Base-by-base conservation (phyloP, 2,329 filamentous ascomycete genomes). In the Alternaria brassicicola region DNA sequence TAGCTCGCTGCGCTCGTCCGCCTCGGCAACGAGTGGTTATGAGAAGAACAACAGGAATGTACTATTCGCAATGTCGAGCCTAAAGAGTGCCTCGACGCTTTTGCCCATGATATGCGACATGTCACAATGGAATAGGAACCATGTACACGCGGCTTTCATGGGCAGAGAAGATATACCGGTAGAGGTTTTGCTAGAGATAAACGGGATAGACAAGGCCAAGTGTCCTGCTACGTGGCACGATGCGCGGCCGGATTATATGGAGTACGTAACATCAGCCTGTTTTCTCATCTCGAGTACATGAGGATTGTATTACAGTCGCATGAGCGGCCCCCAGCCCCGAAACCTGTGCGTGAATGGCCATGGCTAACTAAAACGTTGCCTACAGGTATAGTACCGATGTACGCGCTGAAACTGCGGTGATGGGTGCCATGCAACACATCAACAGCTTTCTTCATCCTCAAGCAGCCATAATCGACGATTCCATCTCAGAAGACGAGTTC, bases 91-190 rank as follows among this genome's bases (percentile, higher is more conserved):
- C 15, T 85, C 91, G 0, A 84, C 85, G 30, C 75, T 97, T 52
- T 80, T 97, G 30, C 92, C 93, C 0, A 82, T 97, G 72, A 92
- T 93, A 6, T 98, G 95, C 76, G 86, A 91, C 68, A 97, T 97
- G 93, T 88, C 88, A 6, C 76, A 76, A 21, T 84, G 88, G 76
- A 83, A 85, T 55, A 82, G 85, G 57, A 96, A 87, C 70, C 84
- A 87, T 62, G 92, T 97, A 8, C 94, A 98, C 74, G 89, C 96
- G 72, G 89, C 86, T 0, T 78, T 98, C 4, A 84, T 96, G 79
- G 89, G 93, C 48, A 84, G 89, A 58, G 89, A 88, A 59, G 85
- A 88, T 12, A 84, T 97, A 49, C 80, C 85, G 0, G 77, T 96
- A 49, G 83, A 88, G 13, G 86, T 90, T 31, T 81, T 98, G 30